A percentile compares a stretch with the other conserved stretches of the same genome.
Conservation (phyloP, 805 yeast genomes). For the Tetrapisispora taiwanensis region DNA sequence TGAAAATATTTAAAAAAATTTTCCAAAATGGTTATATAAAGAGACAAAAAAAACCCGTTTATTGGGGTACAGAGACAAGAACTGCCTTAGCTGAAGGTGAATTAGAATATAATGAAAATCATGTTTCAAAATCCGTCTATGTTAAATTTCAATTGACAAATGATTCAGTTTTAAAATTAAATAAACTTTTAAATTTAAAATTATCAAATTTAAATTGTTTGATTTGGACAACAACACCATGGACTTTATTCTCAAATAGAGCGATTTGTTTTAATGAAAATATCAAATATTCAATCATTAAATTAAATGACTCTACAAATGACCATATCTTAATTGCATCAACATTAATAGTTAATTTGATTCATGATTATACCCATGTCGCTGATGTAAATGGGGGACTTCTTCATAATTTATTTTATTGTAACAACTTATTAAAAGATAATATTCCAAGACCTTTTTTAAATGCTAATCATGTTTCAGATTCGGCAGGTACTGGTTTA, state of each 20-base stretch:
- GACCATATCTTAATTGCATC: conserved; percentile 50
- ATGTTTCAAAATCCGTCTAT: conserved; percentile 57
- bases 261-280: conserved; percentile 66
- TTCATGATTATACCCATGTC: conserved; percentile 3
- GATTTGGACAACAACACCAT: conserved; percentile 98
- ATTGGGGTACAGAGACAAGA: conserved; percentile 90
- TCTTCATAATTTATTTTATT: conserved; percentile 37
- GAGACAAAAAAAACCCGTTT: conserved; percentile 88
- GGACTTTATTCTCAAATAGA: conserved; percentile 86
- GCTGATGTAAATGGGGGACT: conserved; percentile 33
- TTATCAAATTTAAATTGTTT: conserved; percentile 26
- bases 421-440: conserved; percentile 42
- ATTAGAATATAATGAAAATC: conserved; percentile 70
- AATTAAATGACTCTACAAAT: conserved; percentile 17
- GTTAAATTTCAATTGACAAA: conserved; percentile 52
- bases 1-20: conserved; percentile 57
- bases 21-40: conserved; percentile 57
- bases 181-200: conserved; percentile 4
- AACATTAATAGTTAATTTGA: conserved; percentile 33
- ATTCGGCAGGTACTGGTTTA: conserved; percentile 80
- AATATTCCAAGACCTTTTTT: conserved; percentile 41
- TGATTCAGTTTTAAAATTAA: conserved; percentile 10
- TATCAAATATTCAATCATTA: conserved; percentile 46
- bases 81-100: conserved; percentile 97
- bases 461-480: conserved; percentile 74